Base-by-base conservation (phyloP, 345 rosid species). In the Garcia nutans region DNA sequence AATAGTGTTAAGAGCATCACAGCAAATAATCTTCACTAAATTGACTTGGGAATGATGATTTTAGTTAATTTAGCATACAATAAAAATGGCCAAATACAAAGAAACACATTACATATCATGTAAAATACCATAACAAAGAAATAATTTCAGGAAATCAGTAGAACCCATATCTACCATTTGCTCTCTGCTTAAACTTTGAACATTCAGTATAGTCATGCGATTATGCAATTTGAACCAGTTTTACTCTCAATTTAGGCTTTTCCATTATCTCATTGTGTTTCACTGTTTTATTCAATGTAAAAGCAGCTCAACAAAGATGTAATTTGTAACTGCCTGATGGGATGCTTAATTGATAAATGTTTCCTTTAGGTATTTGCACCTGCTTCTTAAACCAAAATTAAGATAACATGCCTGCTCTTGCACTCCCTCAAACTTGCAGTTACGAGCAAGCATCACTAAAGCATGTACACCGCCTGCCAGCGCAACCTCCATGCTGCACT, bases 401-500 rank as follows among this genome's bases (percentile, higher is more conserved):
- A 47, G 24, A 17, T 26, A 16, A n/a, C 73, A 1, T 58, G 81
- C 85, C 87, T 84, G 85, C 78, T 84, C 87, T 64, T 81, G 85
- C 44, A 84, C 87, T 65, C 81, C 85, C 47, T 77, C 87, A 67
- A 72, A 74, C 75, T 74, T 77, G 81, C 81, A 84, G 73, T 57
- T 57, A 20, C 75, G 67, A 68, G 81, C 79, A 79, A 84, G 83
- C 81, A 71, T 81, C 61, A 82, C 83, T 72, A 82, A 33, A 72
- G 83, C 87, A 44, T 74, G 81, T 2, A 79, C 81, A 52, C 85
- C 85, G 28, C 83, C 83, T 55, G 77, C 85, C 65, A 26, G 24
- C 12, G 79, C 83, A 67, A 84, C 83, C 63, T 84, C 83, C 71
- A 74, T 64, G 78, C 85, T 79, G 50, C 87, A 82, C 73, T 82